Conservation (phyloP, 2,329 filamentous ascomycete genomes). For the Colletotrichum liriopes region DNA sequence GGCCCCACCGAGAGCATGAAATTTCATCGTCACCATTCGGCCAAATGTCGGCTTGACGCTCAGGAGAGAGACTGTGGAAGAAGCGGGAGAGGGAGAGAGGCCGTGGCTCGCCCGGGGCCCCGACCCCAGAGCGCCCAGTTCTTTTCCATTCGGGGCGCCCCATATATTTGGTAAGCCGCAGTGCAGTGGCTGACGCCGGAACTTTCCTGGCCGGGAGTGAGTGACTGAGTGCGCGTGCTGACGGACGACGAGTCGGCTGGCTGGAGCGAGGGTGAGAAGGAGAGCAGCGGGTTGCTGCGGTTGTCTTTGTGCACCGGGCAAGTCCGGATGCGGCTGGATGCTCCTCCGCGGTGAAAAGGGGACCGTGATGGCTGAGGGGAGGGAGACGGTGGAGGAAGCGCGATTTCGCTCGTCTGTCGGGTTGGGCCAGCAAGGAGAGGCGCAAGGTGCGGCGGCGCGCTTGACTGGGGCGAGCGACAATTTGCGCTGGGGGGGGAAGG, state of each 20-base stretch:
- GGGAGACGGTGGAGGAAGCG: conserved; percentile 1
- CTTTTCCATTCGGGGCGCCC: conserved; percentile 1
- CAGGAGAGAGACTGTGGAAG: conserved; percentile 2
- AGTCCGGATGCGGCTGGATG: conserved; percentile 31
- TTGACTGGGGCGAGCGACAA: not conserved
- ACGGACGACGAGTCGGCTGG: conserved; percentile 11
- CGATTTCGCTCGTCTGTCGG: not conserved
- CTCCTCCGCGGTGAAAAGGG: conserved; percentile 20
- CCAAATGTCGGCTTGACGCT: conserved; percentile 43
- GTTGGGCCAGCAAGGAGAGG: not conserved
- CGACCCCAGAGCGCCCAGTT: conserved; percentile 6
- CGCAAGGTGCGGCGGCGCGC: not conserved
- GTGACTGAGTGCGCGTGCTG: not conserved
- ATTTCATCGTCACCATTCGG: conserved; percentile 37
- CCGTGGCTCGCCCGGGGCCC: conserved; percentile 25
- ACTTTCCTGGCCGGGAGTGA: conserved; percentile 1
- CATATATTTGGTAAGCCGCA: conserved; percentile 9
- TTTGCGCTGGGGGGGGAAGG: not conserved
- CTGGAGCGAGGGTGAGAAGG: not conserved
- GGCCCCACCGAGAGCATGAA: conserved; percentile 42
- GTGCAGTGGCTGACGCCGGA: conserved; percentile 2
- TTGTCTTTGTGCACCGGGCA: conserved; percentile 9
- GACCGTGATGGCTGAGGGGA: conserved; percentile 33
- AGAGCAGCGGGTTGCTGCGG: not conserved
- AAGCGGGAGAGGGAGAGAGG: not conserved